phyloP scores from a whole-genome alignment of 495 filamentous ascomycete species.

The Penicillium herquei region DNA sequence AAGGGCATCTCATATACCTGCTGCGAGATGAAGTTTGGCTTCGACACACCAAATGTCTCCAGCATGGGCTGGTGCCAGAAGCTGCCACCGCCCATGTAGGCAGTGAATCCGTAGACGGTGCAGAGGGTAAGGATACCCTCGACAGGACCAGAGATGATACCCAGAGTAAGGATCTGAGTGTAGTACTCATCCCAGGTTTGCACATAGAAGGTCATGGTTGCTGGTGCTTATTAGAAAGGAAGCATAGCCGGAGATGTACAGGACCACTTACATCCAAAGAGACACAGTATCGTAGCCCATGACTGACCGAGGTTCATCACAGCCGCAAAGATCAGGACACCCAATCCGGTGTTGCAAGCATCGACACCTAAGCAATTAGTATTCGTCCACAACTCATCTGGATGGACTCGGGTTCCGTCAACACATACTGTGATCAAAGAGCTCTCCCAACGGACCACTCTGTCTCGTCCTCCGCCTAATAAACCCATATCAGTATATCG shows the following conservation, averaged over 20 bases:
- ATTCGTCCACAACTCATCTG: background rate
- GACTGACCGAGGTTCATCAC: conserved; percentile 90
- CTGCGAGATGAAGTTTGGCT: conserved; percentile 63
- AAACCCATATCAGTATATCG: conserved; percentile 19
- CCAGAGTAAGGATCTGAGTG: conserved; percentile 90
- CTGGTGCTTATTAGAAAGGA: conserved; percentile 40
- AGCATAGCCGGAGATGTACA: background rate
- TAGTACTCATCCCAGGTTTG: conserved; percentile 99
- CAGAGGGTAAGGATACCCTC: conserved; percentile 89
- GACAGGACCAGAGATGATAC: conserved; percentile 90
- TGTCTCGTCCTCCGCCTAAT: conserved; percentile 79
- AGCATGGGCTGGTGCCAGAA: conserved; percentile 91
- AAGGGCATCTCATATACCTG: conserved; percentile 74
- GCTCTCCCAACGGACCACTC: conserved; percentile 89
- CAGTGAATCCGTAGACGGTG: conserved; percentile 80
- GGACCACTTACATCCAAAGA: conserved; percentile 73
- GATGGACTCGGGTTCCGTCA: background rate
- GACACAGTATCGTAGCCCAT: conserved; percentile 80
- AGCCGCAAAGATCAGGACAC: conserved; percentile 85
- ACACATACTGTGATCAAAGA: conserved; percentile 88
- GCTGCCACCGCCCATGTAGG: conserved; percentile 77
- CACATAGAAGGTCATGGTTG: conserved; percentile 88
- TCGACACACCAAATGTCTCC: conserved; percentile 63
- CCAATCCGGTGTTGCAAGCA: conserved; percentile 92
- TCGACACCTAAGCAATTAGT: conserved; percentile 63